These are phyloP conservation scores for Cercospora sp. DNA, from an alignment of 2,329 filamentous ascomycete genomes.

Conservation along the genomic window DNA sequence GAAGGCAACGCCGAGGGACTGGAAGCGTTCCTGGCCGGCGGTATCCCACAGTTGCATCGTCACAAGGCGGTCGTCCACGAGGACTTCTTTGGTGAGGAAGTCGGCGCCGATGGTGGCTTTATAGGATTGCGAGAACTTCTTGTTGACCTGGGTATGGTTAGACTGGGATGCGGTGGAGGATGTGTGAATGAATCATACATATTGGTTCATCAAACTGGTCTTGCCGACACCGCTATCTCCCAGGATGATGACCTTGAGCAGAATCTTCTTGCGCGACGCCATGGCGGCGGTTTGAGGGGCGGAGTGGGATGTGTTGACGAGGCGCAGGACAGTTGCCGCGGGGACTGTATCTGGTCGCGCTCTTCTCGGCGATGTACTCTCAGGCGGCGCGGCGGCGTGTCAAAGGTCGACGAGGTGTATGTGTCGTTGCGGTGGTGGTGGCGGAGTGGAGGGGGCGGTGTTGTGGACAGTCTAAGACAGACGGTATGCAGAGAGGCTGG, in stretches of 20 bases:
- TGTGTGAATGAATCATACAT: constrained; percentile 63
- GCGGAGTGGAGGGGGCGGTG: background rate
- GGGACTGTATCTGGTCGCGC: background rate
- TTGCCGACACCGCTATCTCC: constrained; percentile 99
- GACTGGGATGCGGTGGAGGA: background rate
- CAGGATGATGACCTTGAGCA: constrained; percentile 76
- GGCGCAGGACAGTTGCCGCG: background rate
- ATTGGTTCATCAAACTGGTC: constrained; percentile 99
- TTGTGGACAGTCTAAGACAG: background rate
- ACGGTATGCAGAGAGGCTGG: background rate
- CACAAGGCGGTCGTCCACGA: constrained; percentile 94
- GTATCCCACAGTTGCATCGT: constrained; percentile 99
- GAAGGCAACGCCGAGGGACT: constrained; percentile 94
- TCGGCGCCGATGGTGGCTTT: constrained; percentile 99
- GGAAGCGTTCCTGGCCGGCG: constrained; percentile 94
- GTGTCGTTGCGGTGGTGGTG: background rate
- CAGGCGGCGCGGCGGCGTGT: background rate
- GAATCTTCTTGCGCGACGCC: constrained; percentile 43
- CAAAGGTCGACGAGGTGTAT: background rate
- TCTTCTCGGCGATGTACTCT: background rate
- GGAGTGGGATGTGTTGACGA: background rate
- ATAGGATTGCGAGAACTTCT: constrained; percentile 99
- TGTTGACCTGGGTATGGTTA: constrained; percentile 75
- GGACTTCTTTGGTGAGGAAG: constrained; percentile 95
- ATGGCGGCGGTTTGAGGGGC: constrained; percentile 25